These are phyloP conservation scores for Leccinum truebloodii DNA, from an alignment of 768 basidiomycete species.

Conservation along the genomic window DNA sequence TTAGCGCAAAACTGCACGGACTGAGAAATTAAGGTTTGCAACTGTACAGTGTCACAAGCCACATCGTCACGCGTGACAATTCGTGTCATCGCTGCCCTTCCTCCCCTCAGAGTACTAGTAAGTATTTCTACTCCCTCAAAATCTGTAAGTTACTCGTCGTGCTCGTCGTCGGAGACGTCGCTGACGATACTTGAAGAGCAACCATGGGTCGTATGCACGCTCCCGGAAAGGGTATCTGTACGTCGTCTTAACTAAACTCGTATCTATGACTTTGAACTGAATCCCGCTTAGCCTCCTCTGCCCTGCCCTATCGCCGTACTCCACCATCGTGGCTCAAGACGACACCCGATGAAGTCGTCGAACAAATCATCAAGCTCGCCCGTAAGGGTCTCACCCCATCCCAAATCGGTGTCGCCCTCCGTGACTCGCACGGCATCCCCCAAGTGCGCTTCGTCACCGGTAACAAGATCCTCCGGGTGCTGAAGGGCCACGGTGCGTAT, in stretches of 20 bases:
- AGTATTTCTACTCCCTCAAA: conserved; percentile 21
- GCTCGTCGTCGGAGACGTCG: conserved; percentile 7
- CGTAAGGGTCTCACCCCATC: conserved; percentile 97
- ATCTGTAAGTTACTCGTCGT: conserved; percentile 38
- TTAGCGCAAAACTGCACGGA: conserved; percentile 15
- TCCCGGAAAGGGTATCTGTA: conserved; percentile 99
- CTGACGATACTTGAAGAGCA: conserved; percentile 33
- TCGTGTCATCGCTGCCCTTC: conserved; percentile 23
- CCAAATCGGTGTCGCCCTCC: conserved; percentile 96
- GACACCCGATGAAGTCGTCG: conserved; percentile 90
- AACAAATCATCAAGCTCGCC: conserved; percentile 96
- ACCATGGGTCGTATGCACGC: conserved; percentile 99
- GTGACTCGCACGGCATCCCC: conserved; percentile 97
- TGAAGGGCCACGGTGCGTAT: conserved; percentile 86
- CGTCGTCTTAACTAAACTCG: conserved; percentile 34
- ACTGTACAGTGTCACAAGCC: conserved; percentile 57
- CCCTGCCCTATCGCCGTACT: conserved; percentile 94
- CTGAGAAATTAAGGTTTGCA: conserved; percentile 53
- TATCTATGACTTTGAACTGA: conserved; percentile 38
- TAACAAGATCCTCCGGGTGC: conserved; percentile 98
- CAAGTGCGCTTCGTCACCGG: conserved; percentile 98
- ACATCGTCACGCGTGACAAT: conserved; percentile 33
- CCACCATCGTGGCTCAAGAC: conserved; percentile 98
- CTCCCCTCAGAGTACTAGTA: neutral
- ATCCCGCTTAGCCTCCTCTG: conserved; percentile 60